phyloP scores from a whole-genome alignment of 495 filamentous ascomycete genomes.

The Eremomyces bilateralis region DNA sequence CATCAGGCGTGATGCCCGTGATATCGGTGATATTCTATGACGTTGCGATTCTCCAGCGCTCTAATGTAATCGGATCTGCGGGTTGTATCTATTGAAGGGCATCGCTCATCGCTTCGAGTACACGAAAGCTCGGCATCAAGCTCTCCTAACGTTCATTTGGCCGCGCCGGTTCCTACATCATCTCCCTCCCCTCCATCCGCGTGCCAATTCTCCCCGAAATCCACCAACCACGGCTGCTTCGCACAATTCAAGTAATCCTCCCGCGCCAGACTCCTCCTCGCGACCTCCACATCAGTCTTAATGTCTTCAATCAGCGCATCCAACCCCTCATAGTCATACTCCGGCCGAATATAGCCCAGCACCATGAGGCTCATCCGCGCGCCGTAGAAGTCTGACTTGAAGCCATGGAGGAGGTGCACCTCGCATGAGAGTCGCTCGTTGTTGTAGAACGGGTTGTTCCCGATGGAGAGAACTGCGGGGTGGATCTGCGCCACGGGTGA shows the following conservation, averaged over 20 bases:
- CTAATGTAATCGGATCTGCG: too few species aligned
- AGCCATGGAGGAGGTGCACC: conserved; percentile 71
- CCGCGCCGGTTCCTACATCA: too few species aligned
- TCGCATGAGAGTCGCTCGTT: conserved; percentile 42
- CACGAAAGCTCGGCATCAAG: too few species aligned
- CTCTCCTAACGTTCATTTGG: too few species aligned
- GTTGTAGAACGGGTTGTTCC: conserved; percentile 91
- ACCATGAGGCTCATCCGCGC: conserved; percentile 55
- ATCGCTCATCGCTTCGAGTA: too few species aligned
- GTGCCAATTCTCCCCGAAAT: too few species aligned
- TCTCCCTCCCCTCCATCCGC: too few species aligned
- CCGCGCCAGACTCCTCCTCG: conserved; percentile 46
- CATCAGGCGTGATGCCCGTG: too few species aligned
- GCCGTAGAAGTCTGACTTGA: conserved; percentile 61
- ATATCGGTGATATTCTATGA: too few species aligned
- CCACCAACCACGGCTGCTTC: conserved; percentile 23
- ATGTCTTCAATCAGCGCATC: conserved; percentile 81
- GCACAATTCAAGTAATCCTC: conserved; percentile 38
- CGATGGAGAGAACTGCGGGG: conserved; percentile 83
- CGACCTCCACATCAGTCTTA: conserved; percentile 65
- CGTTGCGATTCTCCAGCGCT: too few species aligned
- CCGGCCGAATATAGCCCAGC: conserved; percentile 70
- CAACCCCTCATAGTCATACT: conserved; percentile 66
- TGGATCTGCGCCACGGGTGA: conserved; percentile 24
- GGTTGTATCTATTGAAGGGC: too few species aligned